A percentile compares a stretch with the other conserved stretches of the same genome.
Conservation (phyloP, 1,139 yeast species). For the Tardiomyces depauwii region DNA sequence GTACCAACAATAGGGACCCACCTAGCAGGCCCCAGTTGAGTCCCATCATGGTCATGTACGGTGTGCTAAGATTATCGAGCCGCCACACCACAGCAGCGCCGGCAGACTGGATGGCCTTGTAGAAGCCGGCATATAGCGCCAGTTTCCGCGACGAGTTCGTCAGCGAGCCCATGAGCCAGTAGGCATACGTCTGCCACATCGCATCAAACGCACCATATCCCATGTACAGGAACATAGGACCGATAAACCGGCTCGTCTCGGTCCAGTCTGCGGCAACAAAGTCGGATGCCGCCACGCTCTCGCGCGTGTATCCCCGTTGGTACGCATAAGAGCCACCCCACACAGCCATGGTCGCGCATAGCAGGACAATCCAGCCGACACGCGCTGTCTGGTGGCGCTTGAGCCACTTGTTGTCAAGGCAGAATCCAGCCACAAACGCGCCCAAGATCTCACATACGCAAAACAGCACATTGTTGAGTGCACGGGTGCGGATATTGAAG, state of each 20-base stretch:
- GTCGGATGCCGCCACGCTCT: conserved; percentile 16
- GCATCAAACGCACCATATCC: conserved; percentile 52
- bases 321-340: conserved; percentile 57
- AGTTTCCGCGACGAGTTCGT: conserved; percentile 46
- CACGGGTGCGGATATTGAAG: conserved; percentile 48
- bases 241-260: conserved; percentile 36
- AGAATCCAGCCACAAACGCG: conserved; percentile 37
- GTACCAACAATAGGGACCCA: conserved; percentile 36
- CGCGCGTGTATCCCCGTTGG: conserved; percentile 37
- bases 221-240: conserved; percentile 51
- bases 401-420: conserved; percentile 36
- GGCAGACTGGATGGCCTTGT: conserved; percentile 53
- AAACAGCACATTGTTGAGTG: conserved; percentile 48
- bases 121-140: conserved; percentile 51
- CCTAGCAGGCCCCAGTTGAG: conserved; percentile 45
- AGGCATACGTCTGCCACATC: conserved; percentile 43
- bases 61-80: conserved; percentile 33
- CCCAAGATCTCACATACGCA: conserved; percentile 55
- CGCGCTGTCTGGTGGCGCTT: conserved; percentile 37
- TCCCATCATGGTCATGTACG: conserved; percentile 37
- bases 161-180: conserved; percentile 49
- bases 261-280: conserved; percentile 31
- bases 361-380: conserved; percentile 28
- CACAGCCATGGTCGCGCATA: conserved; percentile 34
- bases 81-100: conserved; percentile 57